Evolutionary conservation across 768 basidiomycete species (phyloP).

Genomic region (Pholiota microspora): DNA sequence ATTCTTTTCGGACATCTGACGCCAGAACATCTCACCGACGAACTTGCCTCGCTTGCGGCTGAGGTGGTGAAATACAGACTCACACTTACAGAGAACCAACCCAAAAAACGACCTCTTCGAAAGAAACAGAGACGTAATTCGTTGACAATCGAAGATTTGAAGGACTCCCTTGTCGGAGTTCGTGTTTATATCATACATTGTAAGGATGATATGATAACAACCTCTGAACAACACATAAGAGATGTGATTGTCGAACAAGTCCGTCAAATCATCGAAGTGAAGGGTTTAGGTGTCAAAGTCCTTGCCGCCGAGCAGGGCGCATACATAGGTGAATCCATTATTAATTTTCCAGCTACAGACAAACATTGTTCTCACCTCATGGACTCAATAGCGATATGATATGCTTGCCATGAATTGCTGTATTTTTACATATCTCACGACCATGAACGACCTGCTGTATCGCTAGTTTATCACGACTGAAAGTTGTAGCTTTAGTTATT

Average conservation of each 20-base stretch:
- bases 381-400: conserved; percentile 33
- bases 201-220: conserved; percentile 67
- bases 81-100: conserved; percentile 19
- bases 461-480: conserved; percentile 26
- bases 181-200: conserved; percentile 84
- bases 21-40: conserved; percentile 75
- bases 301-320: conserved; percentile 77
- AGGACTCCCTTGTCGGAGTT: conserved; percentile 54
- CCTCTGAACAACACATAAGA: conserved; percentile 48
- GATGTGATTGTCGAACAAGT: conserved; percentile 77
- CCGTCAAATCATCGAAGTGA: conserved; percentile 53
- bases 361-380: background rate
- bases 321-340: conserved; percentile 61
- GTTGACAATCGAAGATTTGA: conserved; percentile 40
- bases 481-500: conserved; percentile 43
- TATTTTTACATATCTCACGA: no score
- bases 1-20: conserved; percentile 84
- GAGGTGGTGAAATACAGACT: conserved; percentile 56
- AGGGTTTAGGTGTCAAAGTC: conserved; percentile 69
- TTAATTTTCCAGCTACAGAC: background rate
- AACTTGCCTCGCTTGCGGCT: conserved; percentile 66
- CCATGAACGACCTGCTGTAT: conserved; percentile 29
- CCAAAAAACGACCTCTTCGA: conserved; percentile 28
- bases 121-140: conserved; percentile 41
- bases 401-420: conserved; percentile 14